Conservation (phyloP, 768 basidiomycete genomes). For the Tricholoma sp. region DNA sequence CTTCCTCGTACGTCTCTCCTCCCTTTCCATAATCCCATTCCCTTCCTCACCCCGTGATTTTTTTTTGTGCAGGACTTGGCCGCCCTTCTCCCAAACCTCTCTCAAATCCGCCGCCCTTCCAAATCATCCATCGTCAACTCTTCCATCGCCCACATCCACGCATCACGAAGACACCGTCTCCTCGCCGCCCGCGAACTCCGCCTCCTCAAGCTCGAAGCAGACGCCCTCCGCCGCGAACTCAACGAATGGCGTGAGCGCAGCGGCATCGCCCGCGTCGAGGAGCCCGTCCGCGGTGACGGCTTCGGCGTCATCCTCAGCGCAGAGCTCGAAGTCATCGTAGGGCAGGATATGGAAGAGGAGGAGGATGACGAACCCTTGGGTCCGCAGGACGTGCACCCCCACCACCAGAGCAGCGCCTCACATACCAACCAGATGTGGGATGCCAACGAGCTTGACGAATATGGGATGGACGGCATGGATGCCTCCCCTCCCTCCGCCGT, state of each 20-base stretch:
- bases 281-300: conserved; percentile 66
- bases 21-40: no score
- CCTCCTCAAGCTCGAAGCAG: conserved; percentile 71
- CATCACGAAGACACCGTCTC: conserved; percentile 51
- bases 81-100: conserved; percentile 84
- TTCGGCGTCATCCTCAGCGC: conserved; percentile 67
- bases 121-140: conserved; percentile 98
- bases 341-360: conserved; percentile 45
- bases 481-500: conserved; percentile 12
- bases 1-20: conserved; percentile 62
- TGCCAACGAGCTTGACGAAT: conserved; percentile 14
- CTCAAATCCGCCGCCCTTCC: conserved; percentile 87
- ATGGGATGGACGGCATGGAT: conserved; percentile 14
- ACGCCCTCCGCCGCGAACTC: conserved; percentile 83
- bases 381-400: conserved; percentile 28
- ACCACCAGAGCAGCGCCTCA: conserved; percentile 18
- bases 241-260: conserved; percentile 89
- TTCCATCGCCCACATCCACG: conserved; percentile 83
- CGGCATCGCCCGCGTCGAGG: conserved; percentile 65
- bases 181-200: conserved; percentile 82
- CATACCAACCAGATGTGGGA: conserved; percentile 7
- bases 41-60: no score
- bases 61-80: conserved; percentile 96
- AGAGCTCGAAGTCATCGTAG: conserved; percentile 61
- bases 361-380: conserved; percentile 35